These are phyloP conservation scores for Aspergillus sclerotioniger DNA, from an alignment of 495 filamentous ascomycete species.

Conservation along the genomic window DNA sequence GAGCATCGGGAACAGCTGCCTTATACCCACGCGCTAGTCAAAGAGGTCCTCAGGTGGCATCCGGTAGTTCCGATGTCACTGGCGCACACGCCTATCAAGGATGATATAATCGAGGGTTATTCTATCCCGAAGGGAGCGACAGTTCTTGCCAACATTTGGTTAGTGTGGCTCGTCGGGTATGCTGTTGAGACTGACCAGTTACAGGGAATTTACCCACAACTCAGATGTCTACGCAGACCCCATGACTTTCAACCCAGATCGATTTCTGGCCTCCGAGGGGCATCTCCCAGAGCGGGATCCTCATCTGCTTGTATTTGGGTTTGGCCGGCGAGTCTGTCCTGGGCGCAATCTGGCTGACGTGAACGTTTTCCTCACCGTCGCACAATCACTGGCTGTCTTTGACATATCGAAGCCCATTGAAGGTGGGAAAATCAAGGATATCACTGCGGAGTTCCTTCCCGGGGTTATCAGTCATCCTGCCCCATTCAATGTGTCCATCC, in stretches of 20 bases:
- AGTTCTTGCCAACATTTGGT: conserved; percentile 50
- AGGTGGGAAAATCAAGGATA: conserved; percentile 28
- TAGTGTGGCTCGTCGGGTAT: background rate
- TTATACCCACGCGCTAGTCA: conserved; percentile 42
- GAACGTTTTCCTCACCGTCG: conserved; percentile 36
- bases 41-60: conserved; percentile 47
- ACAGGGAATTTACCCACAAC: conserved; percentile 34
- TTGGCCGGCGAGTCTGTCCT: conserved; percentile 40
- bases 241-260: conserved; percentile 35
- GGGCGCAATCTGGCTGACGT: conserved; percentile 36
- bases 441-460: conserved; percentile 26
- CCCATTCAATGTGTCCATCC: conserved; percentile 33
- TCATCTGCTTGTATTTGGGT: conserved; percentile 31
- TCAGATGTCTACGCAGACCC: conserved; percentile 32
- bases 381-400: conserved; percentile 37
- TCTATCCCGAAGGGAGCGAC: conserved; percentile 50
- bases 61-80: conserved; percentile 44
- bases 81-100: conserved; percentile 54
- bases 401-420: conserved; percentile 30
- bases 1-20: conserved; percentile 34
- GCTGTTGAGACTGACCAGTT: background rate
- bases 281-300: conserved; percentile 32
- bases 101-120: conserved; percentile 52
- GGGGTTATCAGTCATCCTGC: conserved; percentile 41
- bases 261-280: conserved; percentile 23